phyloP scores from a whole-genome alignment of 2,329 filamentous ascomycete genomes.

The Monilinia vaccinii-corymbosi region DNA sequence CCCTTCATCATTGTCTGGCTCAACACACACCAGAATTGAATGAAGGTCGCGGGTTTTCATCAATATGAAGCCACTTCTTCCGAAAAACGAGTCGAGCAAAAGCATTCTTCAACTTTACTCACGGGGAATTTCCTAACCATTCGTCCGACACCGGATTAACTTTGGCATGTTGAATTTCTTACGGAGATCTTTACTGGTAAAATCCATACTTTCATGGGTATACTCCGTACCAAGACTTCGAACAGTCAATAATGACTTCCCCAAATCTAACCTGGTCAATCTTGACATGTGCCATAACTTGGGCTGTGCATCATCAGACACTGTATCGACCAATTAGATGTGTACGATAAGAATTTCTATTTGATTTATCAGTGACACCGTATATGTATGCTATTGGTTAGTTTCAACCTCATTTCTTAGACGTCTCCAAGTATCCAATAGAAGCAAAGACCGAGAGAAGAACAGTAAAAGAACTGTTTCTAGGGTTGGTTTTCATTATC shows the following conservation, averaged over 20 bases:
- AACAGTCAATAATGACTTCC: background rate
- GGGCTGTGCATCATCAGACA: background rate
- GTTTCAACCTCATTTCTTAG: background rate
- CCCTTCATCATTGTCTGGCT: background rate
- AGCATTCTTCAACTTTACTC: too few relatives aligned
- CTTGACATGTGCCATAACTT: background rate
- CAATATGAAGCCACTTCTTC: too few relatives aligned
- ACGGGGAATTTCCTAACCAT: background rate
- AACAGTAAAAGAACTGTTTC: too few relatives aligned
- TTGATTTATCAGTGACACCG: conserved; percentile 9
- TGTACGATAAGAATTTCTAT: conserved; percentile 12
- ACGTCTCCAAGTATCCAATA: background rate
- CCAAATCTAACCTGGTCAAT: too few relatives aligned
- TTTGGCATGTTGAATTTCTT: too few relatives aligned
- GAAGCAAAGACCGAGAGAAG: background rate
- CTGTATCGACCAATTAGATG: background rate
- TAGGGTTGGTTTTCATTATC: background rate
- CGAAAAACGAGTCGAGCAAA: background rate
- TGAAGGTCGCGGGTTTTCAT: background rate
- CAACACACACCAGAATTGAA: background rate
- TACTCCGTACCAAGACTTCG: background rate
- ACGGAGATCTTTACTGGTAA: too few relatives aligned
- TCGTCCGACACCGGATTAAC: background rate
- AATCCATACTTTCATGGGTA: conserved; percentile 11
- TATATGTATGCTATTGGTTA: background rate